Conservation (phyloP, 352 stramenopile genomes). For the Globisporangium iwayamae region DNA sequence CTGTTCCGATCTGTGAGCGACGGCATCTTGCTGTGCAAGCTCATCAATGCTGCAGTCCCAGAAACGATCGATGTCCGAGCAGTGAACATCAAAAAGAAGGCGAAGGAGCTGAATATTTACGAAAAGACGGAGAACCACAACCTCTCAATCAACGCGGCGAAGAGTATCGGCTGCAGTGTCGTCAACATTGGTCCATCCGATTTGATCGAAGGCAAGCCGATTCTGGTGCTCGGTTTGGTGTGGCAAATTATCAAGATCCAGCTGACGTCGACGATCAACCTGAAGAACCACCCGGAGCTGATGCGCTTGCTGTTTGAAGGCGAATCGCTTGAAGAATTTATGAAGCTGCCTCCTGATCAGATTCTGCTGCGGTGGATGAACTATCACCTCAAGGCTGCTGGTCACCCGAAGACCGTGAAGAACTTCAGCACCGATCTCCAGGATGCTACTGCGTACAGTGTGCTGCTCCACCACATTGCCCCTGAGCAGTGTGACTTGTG, state of each 20-base stretch:
- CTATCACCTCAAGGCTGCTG: slow-evolving; percentile 85
- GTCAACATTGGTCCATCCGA: slow-evolving; percentile 91
- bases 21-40: slow-evolving; percentile 88
- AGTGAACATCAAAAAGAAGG: slow-evolving; percentile 80
- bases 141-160: slow-evolving; percentile 91
- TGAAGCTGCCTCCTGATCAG: slow-evolving; percentile 88
- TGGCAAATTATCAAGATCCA: slow-evolving; percentile 96
- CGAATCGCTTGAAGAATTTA: slow-evolving; percentile 88
- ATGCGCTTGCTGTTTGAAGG: slow-evolving; percentile 81
- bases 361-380: slow-evolving; percentile 94
- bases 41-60: slow-evolving; percentile 88
- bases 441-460: slow-evolving; percentile 85
- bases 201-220: slow-evolving; percentile 80
- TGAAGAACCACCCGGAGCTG: slow-evolving; percentile 91
- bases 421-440: slow-evolving; percentile 81
- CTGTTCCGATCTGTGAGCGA: slow-evolving; percentile 84
- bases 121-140: slow-evolving; percentile 91
- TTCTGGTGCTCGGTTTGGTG: slow-evolving; percentile 89
- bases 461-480: slow-evolving; percentile 87
- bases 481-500: slow-evolving; percentile 68
- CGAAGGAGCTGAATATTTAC: slow-evolving; percentile 81
- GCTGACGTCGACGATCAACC: slow-evolving; percentile 88
- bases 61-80: slow-evolving; percentile 91
- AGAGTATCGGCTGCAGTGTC: slow-evolving; percentile 91
- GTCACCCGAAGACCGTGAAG: slow-evolving; percentile 65